phyloP scores from a whole-genome alignment of 208 protist genomes.

The Trypanosoma lewisi region DNA sequence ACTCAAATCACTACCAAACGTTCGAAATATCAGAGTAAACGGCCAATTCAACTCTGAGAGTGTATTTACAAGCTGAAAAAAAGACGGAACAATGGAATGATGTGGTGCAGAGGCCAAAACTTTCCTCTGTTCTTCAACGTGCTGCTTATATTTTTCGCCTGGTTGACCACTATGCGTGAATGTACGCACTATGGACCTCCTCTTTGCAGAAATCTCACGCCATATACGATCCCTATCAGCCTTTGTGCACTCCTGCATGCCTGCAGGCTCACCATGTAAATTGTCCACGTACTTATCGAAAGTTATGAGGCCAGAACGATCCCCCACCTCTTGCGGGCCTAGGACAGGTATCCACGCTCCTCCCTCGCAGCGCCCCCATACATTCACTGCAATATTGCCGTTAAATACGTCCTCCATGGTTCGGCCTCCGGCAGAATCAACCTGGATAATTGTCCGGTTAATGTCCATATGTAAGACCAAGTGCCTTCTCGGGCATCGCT shows the following conservation, averaged over 20 bases:
- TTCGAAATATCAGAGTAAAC: conserved; percentile 88
- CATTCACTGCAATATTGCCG: conserved; percentile 82
- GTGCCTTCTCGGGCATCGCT: conserved; percentile 52
- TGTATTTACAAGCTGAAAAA: conserved; percentile 82
- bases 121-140: conserved; percentile 70
- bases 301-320: conserved; percentile 34
- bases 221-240: conserved; percentile 53
- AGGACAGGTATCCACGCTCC: conserved; percentile 45
- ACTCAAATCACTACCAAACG: conserved; percentile 80
- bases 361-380: conserved; percentile 50
- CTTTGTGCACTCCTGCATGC: conserved; percentile 65
- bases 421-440: conserved; percentile 70
- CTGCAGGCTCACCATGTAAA: conserved; percentile 46
- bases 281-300: conserved; percentile 75
- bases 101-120: conserved; percentile 37
- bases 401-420: conserved; percentile 85
- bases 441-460: conserved; percentile 89
- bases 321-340: conserved; percentile 41
- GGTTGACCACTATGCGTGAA: conserved; percentile 67
- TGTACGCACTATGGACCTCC: conserved; percentile 42
- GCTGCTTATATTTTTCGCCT: conserved; percentile 51
- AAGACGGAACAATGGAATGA: conserved; percentile 76
- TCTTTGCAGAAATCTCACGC: conserved; percentile 48
- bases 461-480: conserved; percentile 90
- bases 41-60: conserved; percentile 74